These are phyloP conservation scores for Claviceps purpurea DNA, from an alignment of 2,329 filamentous ascomycete species.

Conservation along the genomic window DNA sequence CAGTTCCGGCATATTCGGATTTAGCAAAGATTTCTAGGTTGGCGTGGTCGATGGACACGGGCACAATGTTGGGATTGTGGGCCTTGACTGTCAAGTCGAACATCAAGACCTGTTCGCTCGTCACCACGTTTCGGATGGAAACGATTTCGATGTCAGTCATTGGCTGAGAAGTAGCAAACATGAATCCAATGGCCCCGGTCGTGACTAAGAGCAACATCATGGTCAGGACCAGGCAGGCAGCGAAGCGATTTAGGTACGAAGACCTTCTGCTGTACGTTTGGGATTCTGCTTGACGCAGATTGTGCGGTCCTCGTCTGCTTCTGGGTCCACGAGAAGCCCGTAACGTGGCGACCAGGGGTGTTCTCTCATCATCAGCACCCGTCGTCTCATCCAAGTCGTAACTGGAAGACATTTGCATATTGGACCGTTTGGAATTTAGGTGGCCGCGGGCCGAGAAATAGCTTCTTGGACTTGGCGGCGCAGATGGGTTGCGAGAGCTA, in stretches of 20 bases:
- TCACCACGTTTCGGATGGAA: slow-evolving; percentile 78
- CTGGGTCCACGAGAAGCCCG: slow-evolving; percentile 46
- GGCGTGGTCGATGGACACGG: slow-evolving; percentile 72
- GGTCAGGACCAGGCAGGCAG: slow-evolving; percentile 76
- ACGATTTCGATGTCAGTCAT: slow-evolving; percentile 66
- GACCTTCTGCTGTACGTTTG: slow-evolving; percentile 51
- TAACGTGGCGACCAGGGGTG: slow-evolving; percentile 56
- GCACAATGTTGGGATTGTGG: slow-evolving; percentile 84
- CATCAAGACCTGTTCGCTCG: slow-evolving; percentile 90
- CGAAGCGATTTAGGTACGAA: slow-evolving; percentile 57
- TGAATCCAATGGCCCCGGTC: slow-evolving; percentile 74
- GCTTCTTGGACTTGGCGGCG: slow-evolving; percentile 57
- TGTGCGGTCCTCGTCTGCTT: slow-evolving; percentile 39
- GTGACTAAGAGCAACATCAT: slow-evolving; percentile 70
- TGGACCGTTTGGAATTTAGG: slow-evolving; percentile 33
- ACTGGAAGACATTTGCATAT: slow-evolving; percentile 44
- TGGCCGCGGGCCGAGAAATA: slow-evolving; percentile 23
- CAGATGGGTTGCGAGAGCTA: slow-evolving; percentile 45
- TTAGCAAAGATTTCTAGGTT: slow-evolving; percentile 92
- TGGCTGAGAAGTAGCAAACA: slow-evolving; percentile 84
- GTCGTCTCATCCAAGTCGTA: slow-evolving; percentile 74
- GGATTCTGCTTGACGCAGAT: slow-evolving; percentile 58
- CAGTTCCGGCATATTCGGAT: slow-evolving; percentile 71
- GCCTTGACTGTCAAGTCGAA: slow-evolving; percentile 80
- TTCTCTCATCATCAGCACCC: slow-evolving; percentile 75